Percentiles rank a stretch among this genome's conserved stretches.
phyloP scores from a whole-genome alignment of 352 stramenopile genomes.

The Phytophthora chlamydospora region DNA sequence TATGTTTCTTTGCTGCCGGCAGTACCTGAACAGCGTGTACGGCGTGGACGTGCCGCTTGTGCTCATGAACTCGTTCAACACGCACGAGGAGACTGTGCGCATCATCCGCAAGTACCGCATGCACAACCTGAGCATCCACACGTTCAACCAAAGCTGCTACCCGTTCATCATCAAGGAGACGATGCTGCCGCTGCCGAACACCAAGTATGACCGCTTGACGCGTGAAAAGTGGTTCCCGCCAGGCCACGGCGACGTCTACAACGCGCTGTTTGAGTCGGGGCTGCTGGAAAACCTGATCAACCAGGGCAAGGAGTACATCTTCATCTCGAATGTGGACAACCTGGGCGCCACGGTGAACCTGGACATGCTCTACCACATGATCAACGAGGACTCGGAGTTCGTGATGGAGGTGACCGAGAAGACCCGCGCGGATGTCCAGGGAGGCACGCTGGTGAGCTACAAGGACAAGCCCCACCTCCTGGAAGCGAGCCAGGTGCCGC shows the following conservation, averaged over 20 bases:
- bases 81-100: conserved; percentile 97
- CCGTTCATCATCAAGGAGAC: conserved; percentile 92
- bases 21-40: conserved; percentile 93
- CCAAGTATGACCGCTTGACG: conserved; percentile 84
- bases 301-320: conserved; percentile 99
- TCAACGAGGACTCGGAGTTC: conserved; percentile 96
- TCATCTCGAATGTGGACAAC: conserved; percentile 99
- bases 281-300: conserved; percentile 96
- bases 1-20: background rate
- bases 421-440: conserved; percentile 91
- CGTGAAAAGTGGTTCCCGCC: conserved; percentile 95
- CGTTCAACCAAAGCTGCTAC: conserved; percentile 95
- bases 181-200: conserved; percentile 87
- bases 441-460: conserved; percentile 92
- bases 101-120: conserved; percentile 98
- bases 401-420: conserved; percentile 99
- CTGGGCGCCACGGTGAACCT: conserved; percentile 97
- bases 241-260: conserved; percentile 99
- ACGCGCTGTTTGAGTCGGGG: conserved; percentile 97
- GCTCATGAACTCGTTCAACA: conserved; percentile 99
- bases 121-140: conserved; percentile 95
- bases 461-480: conserved; percentile 95
- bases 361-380: conserved; percentile 99
- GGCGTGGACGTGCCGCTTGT: conserved; percentile 98
- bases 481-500: conserved; percentile 97